Evolutionary conservation across 1,139 yeast genomes (phyloP).

Genomic region (Geotrichum histeridarum): DNA sequence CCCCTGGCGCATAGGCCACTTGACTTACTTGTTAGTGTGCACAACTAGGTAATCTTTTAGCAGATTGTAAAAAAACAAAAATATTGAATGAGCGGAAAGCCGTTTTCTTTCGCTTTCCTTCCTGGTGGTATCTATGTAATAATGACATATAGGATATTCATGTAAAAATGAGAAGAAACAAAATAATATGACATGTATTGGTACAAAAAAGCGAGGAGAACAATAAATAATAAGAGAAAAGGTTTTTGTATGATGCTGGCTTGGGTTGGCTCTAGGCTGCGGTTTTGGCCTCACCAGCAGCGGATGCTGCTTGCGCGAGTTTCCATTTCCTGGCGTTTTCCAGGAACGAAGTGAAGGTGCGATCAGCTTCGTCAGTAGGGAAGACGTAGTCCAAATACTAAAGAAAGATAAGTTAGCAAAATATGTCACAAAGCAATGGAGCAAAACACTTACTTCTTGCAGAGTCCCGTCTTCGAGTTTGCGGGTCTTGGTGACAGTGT

Average conservation of each 20-base stretch:
- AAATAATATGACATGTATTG: too few species aligned
- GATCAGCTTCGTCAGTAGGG: constrained; percentile 44
- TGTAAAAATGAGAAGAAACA: too few species aligned
- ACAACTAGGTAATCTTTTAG: neutral
- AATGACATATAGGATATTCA: too few species aligned
- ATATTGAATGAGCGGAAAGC: too few species aligned
- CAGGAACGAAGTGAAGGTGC: constrained; percentile 49
- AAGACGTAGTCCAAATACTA: constrained; percentile 55
- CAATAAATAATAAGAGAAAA: neutral
- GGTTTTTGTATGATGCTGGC: neutral
- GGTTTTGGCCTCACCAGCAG: neutral
- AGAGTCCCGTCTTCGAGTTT: constrained; percentile 45
- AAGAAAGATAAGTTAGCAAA: neutral
- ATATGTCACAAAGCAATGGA: constrained; percentile 20
- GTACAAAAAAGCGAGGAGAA: neutral
- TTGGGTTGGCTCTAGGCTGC: neutral
- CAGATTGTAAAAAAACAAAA: too few species aligned
- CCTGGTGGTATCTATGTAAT: too few species aligned
- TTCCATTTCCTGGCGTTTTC: constrained; percentile 63
- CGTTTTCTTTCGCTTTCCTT: too few species aligned
- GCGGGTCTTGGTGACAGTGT: constrained; percentile 47
- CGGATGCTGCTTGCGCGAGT: constrained; percentile 18
- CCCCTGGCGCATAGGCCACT: constrained; percentile 19
- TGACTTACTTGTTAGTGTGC: neutral
- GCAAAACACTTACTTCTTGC: constrained; percentile 40